A percentile compares a stretch with the other conserved stretches of the same genome.
Evolutionary conservation across 768 basidiomycete genomes (phyloP).

Genomic region (Pulveroboletus frians): DNA sequence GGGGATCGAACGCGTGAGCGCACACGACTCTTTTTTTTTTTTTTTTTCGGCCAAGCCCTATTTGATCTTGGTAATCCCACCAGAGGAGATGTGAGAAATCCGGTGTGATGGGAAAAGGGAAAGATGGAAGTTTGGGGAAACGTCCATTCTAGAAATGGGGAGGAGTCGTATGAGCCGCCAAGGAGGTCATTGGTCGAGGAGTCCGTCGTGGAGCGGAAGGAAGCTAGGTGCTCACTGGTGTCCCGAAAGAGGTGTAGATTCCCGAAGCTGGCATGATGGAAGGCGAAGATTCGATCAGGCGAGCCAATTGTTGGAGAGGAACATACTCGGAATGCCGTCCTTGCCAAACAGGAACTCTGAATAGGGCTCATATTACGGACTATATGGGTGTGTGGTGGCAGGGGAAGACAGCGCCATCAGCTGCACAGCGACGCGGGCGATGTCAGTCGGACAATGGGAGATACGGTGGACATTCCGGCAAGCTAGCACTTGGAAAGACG

Average conservation of each 20-base stretch:
- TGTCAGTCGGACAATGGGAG: background rate
- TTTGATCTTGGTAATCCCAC: background rate
- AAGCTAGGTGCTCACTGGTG: background rate
- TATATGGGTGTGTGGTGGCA: background rate
- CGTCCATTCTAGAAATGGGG: conserved; percentile 12
- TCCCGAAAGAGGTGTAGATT: conserved; percentile 2
- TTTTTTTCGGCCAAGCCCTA: background rate
- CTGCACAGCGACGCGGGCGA: background rate
- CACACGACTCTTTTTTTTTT: conserved; percentile 2
- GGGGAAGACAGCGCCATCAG: background rate
- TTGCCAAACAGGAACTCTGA: background rate
- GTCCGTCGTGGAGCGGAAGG: conserved; percentile 9
- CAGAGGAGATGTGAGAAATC: conserved; percentile 3
- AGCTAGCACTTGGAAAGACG: background rate
- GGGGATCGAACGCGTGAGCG: background rate
- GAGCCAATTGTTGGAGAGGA: conserved; percentile 5
- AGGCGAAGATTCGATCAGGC: conserved; percentile 4
- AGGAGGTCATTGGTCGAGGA: background rate
- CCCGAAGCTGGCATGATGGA: conserved; percentile 2
- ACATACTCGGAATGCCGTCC: background rate
- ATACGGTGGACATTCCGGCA: conserved; percentile 7
- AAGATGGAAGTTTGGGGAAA: conserved; percentile 12
- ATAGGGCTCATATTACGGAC: background rate
- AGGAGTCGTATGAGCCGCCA: background rate
- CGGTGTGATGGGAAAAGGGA: conserved; percentile 12